These are phyloP conservation scores for Pleurotus eryngii DNA, from an alignment of 768 basidiomycete genomes.

Conservation along the genomic window DNA sequence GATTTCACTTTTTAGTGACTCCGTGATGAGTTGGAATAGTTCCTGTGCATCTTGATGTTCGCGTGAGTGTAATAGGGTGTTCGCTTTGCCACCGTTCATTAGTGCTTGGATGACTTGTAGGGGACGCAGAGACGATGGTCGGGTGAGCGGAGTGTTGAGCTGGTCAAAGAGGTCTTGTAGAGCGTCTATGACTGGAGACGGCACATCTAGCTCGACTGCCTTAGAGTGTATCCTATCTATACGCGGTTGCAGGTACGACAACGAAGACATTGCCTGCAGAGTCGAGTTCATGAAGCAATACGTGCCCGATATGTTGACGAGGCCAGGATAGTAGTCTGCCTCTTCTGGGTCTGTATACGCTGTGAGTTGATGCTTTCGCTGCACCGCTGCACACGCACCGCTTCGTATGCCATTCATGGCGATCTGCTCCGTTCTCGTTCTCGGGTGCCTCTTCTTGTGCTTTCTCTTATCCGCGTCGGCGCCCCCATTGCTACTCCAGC, in stretches of 20 bases:
- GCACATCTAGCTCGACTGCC: constrained; percentile 77
- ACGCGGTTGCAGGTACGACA: constrained; percentile 77
- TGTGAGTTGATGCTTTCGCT: constrained; percentile 5
- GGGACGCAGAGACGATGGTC: constrained; percentile 66
- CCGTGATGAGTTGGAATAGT: constrained; percentile 91
- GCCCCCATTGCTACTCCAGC: constrained; percentile 13
- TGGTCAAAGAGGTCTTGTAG: constrained; percentile 69
- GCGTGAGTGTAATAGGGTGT: constrained; percentile 76
- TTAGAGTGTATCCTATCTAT: constrained; percentile 71
- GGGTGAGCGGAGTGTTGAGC: constrained; percentile 34
- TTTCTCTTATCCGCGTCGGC: constrained; percentile 33
- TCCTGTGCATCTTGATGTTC: constrained; percentile 99
- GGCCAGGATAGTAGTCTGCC: constrained; percentile 74
- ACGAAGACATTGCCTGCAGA: constrained; percentile 79
- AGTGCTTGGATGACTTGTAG: constrained; percentile 69
- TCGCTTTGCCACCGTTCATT: constrained; percentile 45
- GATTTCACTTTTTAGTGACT: constrained; percentile 86
- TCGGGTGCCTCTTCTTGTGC: constrained; percentile 44
- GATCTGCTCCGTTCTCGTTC: constrained; percentile 57
- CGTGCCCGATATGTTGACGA: constrained; percentile 94
- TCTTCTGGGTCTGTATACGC: constrained; percentile 18
- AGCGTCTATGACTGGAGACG: constrained; percentile 83
- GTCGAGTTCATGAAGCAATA: constrained; percentile 99
- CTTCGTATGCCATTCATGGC: constrained; percentile 37
- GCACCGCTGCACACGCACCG: neutral